Evolutionary conservation across 495 filamentous ascomycete genomes (phyloP).

Genomic region (Acidiella bohemica): DNA sequence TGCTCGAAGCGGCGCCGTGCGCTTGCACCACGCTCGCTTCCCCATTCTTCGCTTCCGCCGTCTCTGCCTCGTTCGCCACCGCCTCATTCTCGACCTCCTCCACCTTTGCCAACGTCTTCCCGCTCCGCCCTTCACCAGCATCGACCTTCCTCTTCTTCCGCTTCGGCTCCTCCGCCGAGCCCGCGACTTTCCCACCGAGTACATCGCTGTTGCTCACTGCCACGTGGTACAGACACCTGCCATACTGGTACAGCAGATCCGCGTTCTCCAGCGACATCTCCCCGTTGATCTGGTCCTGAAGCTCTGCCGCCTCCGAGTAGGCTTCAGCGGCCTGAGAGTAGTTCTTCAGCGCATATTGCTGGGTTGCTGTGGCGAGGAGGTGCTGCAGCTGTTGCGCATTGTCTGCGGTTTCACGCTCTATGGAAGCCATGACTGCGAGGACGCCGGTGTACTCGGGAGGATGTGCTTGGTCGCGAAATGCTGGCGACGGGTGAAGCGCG

Average conservation of each 20-base stretch:
- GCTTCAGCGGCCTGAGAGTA: constrained; percentile 71
- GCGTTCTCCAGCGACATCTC: constrained; percentile 83
- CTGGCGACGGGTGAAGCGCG: no score
- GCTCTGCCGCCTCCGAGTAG: constrained; percentile 74
- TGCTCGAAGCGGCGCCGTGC: no score
- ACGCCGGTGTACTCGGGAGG: no score
- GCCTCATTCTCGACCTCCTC: constrained; percentile 31
- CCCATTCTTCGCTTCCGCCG: constrained; percentile 23
- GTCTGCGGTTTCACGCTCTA: no score
- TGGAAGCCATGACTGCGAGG: no score
- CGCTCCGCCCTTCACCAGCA: constrained; percentile 8
- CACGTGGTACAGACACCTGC: constrained; percentile 80
- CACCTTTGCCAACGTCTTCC: constrained; percentile 32
- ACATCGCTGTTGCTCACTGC: constrained; percentile 91
- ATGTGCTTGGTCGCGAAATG: no score
- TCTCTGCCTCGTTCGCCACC: constrained; percentile 27
- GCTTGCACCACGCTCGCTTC: neutral
- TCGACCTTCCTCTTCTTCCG: constrained; percentile 19
- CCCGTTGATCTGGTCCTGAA: constrained; percentile 84
- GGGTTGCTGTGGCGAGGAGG: constrained; percentile 45
- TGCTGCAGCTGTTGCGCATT: constrained; percentile 26
- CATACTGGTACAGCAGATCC: constrained; percentile 85
- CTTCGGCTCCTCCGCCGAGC: constrained; percentile 27
- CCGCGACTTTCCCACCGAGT: constrained; percentile 65
- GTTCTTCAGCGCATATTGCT: constrained; percentile 72